Conservation (phyloP, 2,329 filamentous ascomycete genomes). For the Colletotrichum incanum region DNA sequence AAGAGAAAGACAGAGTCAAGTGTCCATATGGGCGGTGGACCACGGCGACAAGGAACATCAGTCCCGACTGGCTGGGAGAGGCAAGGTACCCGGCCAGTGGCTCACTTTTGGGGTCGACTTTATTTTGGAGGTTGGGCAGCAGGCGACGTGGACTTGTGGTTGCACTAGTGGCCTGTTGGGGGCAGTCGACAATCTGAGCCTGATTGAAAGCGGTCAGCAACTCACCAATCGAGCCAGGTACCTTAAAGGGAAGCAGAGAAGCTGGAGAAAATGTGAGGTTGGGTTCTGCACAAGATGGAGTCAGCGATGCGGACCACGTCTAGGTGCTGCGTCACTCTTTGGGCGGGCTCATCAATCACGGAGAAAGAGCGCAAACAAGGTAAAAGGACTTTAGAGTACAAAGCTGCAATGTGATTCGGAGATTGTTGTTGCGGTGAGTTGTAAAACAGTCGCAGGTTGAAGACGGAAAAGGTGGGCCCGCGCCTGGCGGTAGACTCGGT, state of each 20-base stretch:
- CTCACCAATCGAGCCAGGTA: not conserved
- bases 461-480: not conserved
- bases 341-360: too few species aligned
- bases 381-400: not conserved
- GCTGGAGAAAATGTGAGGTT: slow-evolving; percentile 1
- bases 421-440: slow-evolving; percentile 30
- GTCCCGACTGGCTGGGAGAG: slow-evolving; percentile 9
- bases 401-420: slow-evolving; percentile 12
- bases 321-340: not conserved
- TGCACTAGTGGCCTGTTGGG: slow-evolving; percentile 4
- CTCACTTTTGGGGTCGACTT: not conserved
- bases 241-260: not conserved
- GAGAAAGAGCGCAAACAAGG: not conserved
- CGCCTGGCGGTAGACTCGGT: not conserved
- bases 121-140: slow-evolving; percentile 13
- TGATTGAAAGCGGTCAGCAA: slow-evolving; percentile 4
- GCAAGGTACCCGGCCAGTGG: not conserved
- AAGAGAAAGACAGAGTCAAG: not conserved
- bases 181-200: not conserved
- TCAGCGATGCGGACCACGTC: not conserved
- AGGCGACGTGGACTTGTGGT: slow-evolving; percentile 10
- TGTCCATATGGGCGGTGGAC: not conserved
- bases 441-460: slow-evolving; percentile 2
- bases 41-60: not conserved
- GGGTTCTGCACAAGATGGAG: not conserved